Percentiles rank a stretch among this genome's conserved stretches.
Evolutionary conservation across 1,284 basidiomycete genomes (phyloP).

Genomic region (Ganoderma sinense): DNA sequence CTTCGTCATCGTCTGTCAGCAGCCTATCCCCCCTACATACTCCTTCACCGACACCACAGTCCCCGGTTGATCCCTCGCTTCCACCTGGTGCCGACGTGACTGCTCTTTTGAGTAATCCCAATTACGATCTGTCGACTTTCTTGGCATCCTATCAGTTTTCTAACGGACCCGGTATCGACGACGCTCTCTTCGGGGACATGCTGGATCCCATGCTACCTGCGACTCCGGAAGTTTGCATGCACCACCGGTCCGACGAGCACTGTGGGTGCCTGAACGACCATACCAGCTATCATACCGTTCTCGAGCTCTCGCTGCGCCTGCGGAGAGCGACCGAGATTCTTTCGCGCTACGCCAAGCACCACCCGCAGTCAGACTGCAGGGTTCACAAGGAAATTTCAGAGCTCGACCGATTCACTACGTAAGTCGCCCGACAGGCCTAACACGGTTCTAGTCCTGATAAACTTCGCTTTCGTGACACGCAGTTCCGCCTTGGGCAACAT

Average conservation of each 20-base stretch:
- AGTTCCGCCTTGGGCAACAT: slow-evolving; percentile 49
- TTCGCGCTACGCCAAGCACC: slow-evolving; percentile 57
- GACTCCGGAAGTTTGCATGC: slow-evolving; percentile 26
- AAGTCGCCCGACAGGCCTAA: slow-evolving; percentile 35
- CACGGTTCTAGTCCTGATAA: slow-evolving; percentile 21
- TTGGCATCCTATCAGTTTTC: slow-evolving; percentile 34
- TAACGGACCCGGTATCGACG: slow-evolving; percentile 26
- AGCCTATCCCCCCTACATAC: slow-evolving; percentile 31
- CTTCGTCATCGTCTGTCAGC: slow-evolving; percentile 24
- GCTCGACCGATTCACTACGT: slow-evolving; percentile 65
- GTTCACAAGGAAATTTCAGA: slow-evolving; percentile 62
- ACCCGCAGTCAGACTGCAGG: slow-evolving; percentile 52
- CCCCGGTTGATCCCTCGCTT: slow-evolving; percentile 26
- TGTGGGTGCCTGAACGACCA: slow-evolving; percentile 67
- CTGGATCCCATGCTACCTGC: slow-evolving; percentile 34
- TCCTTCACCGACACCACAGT: slow-evolving; percentile 25
- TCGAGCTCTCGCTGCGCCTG: slow-evolving; percentile 68
- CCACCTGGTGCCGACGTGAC: slow-evolving; percentile 16
- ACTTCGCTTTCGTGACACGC: slow-evolving; percentile 10
- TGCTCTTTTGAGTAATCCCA: slow-evolving; percentile 22
- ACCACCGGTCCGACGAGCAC: slow-evolving; percentile 42
- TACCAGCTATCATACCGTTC: slow-evolving; percentile 59
- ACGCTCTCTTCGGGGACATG: slow-evolving; percentile 35
- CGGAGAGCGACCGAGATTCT: slow-evolving; percentile 65
- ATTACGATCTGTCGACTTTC: slow-evolving; percentile 38